Evolutionary conservation across 352 stramenopile genomes (phyloP), one percentile per base, ranked within the genome.

Genomic region (Globisporangium rhizosaccharum): DNA sequence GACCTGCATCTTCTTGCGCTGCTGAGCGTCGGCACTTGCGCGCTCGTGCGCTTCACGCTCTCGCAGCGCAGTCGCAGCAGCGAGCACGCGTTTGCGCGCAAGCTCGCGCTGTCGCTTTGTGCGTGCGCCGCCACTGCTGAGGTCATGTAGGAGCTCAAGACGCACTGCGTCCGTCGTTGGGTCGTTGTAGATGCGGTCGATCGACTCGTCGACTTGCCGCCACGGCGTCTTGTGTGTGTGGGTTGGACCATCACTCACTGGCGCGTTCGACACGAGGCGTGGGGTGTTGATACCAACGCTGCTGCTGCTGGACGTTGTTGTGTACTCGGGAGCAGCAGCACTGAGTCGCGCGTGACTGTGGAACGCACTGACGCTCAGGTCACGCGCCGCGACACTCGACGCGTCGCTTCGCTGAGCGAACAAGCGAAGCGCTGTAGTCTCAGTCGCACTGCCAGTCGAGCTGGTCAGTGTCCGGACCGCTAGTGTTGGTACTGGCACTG

Each of bases 131-230:
- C 39, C 23, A 15, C 58, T 66, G 28, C 47, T 64, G 17, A 10
- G n/a, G 9, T 49, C 17, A 8, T 86, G 73, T 3, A 81, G 37
- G 12, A 85, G 63, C 25, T 76, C 65, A 6, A 76, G 45, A 42
- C 84, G 75, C 18, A 85, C 71, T 12, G 76, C 41, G 47, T 85
- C 76, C 2, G 82, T 76, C 2, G 73, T 73, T 9, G 72, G 67
- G 36, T 88, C 74, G 42, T 81, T 66, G 33, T 79, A 90, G 14
- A 88, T 76, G 42, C 80, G 66, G 20, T 88, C 71, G 18, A 87
- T 87, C 1, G 72, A 80, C 20, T 75, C 66, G 36, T 81, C 67
- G 10, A 88, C 64, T 14, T 54, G 56, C 41, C 70, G 61, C 75
- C 73, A 87, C 5, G 46, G 45, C 12, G 59, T 47, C 46, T 54